phyloP scores from a whole-genome alignment of 2,329 filamentous ascomycete species.

The Endothia cerciana region DNA sequence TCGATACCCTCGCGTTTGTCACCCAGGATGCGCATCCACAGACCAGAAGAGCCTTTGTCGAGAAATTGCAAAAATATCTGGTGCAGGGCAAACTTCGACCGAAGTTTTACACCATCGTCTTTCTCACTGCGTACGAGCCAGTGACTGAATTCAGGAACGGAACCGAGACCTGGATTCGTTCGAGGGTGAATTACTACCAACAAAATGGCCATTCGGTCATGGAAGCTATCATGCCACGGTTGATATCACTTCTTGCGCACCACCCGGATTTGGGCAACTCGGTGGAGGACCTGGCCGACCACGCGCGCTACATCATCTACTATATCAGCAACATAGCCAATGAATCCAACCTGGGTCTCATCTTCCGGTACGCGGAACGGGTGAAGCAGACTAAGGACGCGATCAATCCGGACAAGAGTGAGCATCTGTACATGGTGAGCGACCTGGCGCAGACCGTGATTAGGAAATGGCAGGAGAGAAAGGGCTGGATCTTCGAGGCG shows the following conservation, averaged over 20 bases:
- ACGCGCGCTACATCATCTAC: constrained; percentile 86
- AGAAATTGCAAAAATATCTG: constrained; percentile 89
- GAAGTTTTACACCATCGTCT: constrained; percentile 88
- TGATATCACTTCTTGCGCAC: constrained; percentile 87
- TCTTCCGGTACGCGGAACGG: constrained; percentile 89
- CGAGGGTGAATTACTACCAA: constrained; percentile 70
- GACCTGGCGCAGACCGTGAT: constrained; percentile 85
- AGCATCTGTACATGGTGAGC: constrained; percentile 82
- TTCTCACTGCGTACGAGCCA: constrained; percentile 91
- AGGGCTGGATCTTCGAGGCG: constrained; percentile 83
- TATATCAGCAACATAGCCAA: constrained; percentile 83
- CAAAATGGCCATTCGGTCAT: constrained; percentile 67
- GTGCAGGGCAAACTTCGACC: constrained; percentile 69
- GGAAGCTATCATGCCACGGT: constrained; percentile 79
- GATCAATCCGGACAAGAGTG: constrained; percentile 67
- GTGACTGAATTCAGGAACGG: constrained; percentile 71
- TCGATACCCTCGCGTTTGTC: constrained; percentile 80
- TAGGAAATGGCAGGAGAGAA: constrained; percentile 82
- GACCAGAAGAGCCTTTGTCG: constrained; percentile 79
- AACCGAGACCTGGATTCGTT: constrained; percentile 86
- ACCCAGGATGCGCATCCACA: constrained; percentile 76
- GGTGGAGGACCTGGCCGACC: constrained; percentile 73
- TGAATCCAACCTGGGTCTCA: constrained; percentile 83
- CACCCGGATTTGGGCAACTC: constrained; percentile 83
- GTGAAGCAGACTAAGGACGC: constrained; percentile 89